Base-by-base conservation (phyloP, 2,329 filamentous ascomycete genomes). In the Fusarium nygamai region DNA sequence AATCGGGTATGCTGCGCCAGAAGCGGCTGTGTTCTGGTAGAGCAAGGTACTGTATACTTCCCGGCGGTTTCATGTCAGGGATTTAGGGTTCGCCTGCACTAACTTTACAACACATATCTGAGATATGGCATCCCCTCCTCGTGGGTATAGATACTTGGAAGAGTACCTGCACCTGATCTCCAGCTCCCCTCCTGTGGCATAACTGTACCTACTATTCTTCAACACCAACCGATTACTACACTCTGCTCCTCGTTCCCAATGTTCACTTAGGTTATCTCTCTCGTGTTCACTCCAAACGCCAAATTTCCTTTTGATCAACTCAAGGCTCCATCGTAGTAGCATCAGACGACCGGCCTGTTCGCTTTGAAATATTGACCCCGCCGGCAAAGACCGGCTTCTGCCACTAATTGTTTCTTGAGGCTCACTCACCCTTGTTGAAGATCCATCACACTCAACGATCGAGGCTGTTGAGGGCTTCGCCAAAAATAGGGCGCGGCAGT, bases 41-140 rank as follows among this genome's bases (percentile, higher is more conserved):
- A 50, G 38, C 39, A 60, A 72, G 59, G 73, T 75, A 76, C 48
- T 38, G 53, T 72, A 41, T 76, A 76, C 73, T 61, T 72, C 27
- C 44, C 9, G 22, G 31, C 43, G 27, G 44, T 24, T n/a, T 20
- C 17, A 20, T 39, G 57, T 33, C 54, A 61, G 19, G 20, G n/a
- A 19, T 43, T 54, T 60, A 38, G 58, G 59, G 50, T 38, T 58
- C 29, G 16, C 34, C 43, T 61, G 57, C 57, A 69, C 61, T 29
- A 59, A 56, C 51, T 69, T 63, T 68, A 16, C 39, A 62, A 51
- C 38, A 46, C 61, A 59, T 47, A 9, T 60, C 14, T 33, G 24
- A 46, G 39, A 61, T 41, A 73, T 76, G 74, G 76, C 65, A 64
- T 76, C 54, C 51, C 70, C 46, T 34, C 24, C 48, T 53, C 31